Conservation (phyloP, 148 eudicot genomes). For the Euryodendron excelsum region DNA sequence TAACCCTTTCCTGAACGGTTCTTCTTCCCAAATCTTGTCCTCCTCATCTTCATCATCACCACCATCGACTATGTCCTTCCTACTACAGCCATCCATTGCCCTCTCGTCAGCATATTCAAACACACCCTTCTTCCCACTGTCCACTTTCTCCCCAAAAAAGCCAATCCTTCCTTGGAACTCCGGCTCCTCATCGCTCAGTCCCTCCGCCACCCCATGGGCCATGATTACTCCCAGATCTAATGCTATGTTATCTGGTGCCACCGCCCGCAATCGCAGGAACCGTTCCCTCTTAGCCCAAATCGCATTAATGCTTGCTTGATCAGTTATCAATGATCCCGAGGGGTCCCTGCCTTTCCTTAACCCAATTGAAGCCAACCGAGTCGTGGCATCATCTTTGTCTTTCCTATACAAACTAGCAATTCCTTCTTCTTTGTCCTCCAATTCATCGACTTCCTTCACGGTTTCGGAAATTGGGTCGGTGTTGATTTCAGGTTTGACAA, state of each 20-base stretch:
- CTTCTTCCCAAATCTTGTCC: conserved; percentile 93
- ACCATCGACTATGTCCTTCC: conserved; percentile 25
- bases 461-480: not conserved
- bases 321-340: conserved; percentile 25
- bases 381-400: conserved; percentile 32
- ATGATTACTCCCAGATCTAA: conserved; percentile 81
- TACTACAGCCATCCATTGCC: not conserved
- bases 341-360: conserved; percentile 27
- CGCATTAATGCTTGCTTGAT: conserved; percentile 63
- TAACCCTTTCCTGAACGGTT: conserved; percentile 81
- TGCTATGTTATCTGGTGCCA: conserved; percentile 79
- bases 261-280: conserved; percentile 56
- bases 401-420: conserved; percentile 11
- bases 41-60: conserved; percentile 83
- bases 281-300: conserved; percentile 72
- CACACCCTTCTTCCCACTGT: conserved; percentile 56
- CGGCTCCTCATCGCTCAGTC: conserved; percentile 95
- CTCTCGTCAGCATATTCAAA: conserved; percentile 67
- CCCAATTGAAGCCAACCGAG: conserved; percentile 31
- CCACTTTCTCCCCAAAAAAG: conserved; percentile 55
- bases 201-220: conserved; percentile 89
- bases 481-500: conserved; percentile 42
- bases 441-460: conserved; percentile 18
- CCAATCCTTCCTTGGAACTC: conserved; percentile 84
- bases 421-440: conserved; percentile 18